Evolutionary conservation across 805 yeast species (phyloP).

Genomic region (Ogataea dorogensis): DNA sequence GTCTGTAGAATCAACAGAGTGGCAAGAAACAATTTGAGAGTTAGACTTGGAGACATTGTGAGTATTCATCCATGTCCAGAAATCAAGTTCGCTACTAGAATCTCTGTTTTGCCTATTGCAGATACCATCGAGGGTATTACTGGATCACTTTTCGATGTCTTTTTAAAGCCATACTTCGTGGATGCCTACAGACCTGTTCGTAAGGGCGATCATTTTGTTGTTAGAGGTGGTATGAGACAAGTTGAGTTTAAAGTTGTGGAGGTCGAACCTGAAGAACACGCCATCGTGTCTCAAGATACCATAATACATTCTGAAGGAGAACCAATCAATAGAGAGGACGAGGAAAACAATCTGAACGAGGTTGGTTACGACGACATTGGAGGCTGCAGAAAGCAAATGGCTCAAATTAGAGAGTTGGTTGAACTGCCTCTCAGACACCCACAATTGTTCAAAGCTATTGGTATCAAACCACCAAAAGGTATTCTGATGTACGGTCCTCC

Average conservation of each 20-base stretch:
- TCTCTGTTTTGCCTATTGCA: constrained; percentile 93
- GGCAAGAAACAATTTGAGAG: constrained; percentile 91
- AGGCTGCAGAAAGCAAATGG: constrained; percentile 99
- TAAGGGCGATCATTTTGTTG: constrained; percentile 94
- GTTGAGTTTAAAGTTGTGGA: constrained; percentile 98
- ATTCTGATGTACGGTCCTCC: constrained; percentile 98
- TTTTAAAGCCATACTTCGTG: constrained; percentile 95
- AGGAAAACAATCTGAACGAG: constrained; percentile 92
- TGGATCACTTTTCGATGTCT: constrained; percentile 93
- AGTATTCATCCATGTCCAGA: constrained; percentile 96
- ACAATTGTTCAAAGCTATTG: constrained; percentile 94
- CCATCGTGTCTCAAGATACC: constrained; percentile 98
- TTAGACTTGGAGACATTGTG: constrained; percentile 89
- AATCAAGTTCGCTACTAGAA: constrained; percentile 93
- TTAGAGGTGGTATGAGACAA: constrained; percentile 99
- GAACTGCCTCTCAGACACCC: constrained; percentile 98
- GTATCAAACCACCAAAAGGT: constrained; percentile 99
- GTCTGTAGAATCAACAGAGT: constrained; percentile 92
- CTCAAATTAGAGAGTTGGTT: constrained; percentile 97
- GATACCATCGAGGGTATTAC: constrained; percentile 98
- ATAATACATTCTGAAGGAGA: constrained; percentile 98
- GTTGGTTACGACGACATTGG: constrained; percentile 99
- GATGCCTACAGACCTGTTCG: constrained; percentile 99
- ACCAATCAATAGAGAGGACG: constrained; percentile 97
- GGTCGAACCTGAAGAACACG: constrained; percentile 95